Conservation (phyloP, 2,329 filamentous ascomycete species). For the Acarospora socialis region DNA sequence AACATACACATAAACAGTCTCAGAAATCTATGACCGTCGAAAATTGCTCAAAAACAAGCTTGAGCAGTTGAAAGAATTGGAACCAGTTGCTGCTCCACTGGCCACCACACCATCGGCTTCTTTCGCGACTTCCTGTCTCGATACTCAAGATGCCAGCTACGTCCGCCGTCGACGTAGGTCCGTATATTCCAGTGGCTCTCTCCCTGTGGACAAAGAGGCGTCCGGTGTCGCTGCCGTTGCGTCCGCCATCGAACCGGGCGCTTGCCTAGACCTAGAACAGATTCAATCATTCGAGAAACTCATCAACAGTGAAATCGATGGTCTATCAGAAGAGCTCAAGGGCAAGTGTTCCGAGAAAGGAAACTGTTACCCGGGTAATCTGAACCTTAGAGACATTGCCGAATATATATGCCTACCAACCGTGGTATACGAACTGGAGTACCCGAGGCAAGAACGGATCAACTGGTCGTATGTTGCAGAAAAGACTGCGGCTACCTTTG, state of each 20-base stretch:
- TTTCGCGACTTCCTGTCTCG: slow-evolving; percentile 34
- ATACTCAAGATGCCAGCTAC: slow-evolving; percentile 1
- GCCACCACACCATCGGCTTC: slow-evolving; percentile 28
- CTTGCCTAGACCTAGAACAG: slow-evolving; percentile 47
- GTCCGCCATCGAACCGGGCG: slow-evolving; percentile 44
- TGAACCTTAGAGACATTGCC: slow-evolving; percentile 50
- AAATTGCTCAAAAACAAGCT: slow-evolving; percentile 34
- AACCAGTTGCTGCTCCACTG: slow-evolving; percentile 32
- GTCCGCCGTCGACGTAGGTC: slow-evolving; percentile 27
- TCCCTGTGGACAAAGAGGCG: slow-evolving; percentile 26
- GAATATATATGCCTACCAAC: slow-evolving; percentile 65
- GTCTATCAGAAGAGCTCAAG: slow-evolving; percentile 48
- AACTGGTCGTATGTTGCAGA: slow-evolving; percentile 64
- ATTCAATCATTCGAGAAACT: slow-evolving; percentile 49
- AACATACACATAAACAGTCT: slow-evolving; percentile 29
- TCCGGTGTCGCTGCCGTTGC: slow-evolving; percentile 46
- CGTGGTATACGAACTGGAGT: slow-evolving; percentile 65
- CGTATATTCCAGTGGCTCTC: slow-evolving; percentile 14
- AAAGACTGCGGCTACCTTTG: slow-evolving; percentile 55
- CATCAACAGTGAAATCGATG: slow-evolving; percentile 52
- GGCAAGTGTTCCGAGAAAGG: slow-evolving; percentile 41
- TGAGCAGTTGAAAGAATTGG: slow-evolving; percentile 42
- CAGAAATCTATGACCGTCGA: slow-evolving; percentile 41
- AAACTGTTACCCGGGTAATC: slow-evolving; percentile 52
- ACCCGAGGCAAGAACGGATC: slow-evolving; percentile 54